Evolutionary conservation across 2,329 filamentous ascomycete species (phyloP).

Genomic region (Talaromyces rugulosus): DNA sequence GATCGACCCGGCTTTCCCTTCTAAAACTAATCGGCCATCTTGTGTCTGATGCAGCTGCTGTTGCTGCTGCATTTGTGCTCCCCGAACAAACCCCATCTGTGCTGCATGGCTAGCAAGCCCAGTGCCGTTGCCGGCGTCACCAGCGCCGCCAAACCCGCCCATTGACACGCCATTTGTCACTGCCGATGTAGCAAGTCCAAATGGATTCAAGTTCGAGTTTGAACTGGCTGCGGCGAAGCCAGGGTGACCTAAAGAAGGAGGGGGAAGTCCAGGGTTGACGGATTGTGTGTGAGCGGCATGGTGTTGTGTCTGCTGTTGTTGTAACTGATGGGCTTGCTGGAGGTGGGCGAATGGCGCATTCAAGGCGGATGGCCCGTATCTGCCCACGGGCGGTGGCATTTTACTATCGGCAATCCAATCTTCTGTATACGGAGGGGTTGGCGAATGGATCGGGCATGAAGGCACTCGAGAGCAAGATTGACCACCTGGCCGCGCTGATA

Average conservation of each 20-base stretch:
- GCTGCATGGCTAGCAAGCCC: conserved; percentile 83
- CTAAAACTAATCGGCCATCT: conserved; percentile 52
- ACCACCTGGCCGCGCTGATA: neutral
- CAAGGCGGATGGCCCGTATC: conserved; percentile 56
- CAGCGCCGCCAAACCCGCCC: conserved; percentile 53
- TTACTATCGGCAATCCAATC: conserved; percentile 19
- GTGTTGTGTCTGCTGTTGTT: conserved; percentile 43
- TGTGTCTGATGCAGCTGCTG: conserved; percentile 48
- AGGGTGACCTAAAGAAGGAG: conserved; percentile 62
- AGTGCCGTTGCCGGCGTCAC: conserved; percentile 56
- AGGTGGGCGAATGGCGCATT: conserved; percentile 58
- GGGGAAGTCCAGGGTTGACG: conserved; percentile 46
- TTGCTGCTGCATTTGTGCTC: conserved; percentile 61
- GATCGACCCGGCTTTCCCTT: conserved; percentile 52
- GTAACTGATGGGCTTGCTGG: conserved; percentile 47
- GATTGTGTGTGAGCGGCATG: conserved; percentile 40
- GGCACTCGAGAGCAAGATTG: conserved; percentile 1
- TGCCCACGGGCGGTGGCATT: conserved; percentile 58
- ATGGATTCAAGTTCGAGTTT: conserved; percentile 65
- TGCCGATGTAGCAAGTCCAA: conserved; percentile 49
- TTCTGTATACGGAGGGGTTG: conserved; percentile 14
- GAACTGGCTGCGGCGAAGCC: conserved; percentile 61
- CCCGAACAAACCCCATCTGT: conserved; percentile 80
- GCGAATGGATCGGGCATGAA: conserved; percentile 19
- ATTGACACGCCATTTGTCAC: conserved; percentile 55